Percentiles rank a stretch among this genome's conserved stretches.
Evolutionary conservation across 768 basidiomycete species (phyloP).

Genomic region (Tephrocybe sp.): DNA sequence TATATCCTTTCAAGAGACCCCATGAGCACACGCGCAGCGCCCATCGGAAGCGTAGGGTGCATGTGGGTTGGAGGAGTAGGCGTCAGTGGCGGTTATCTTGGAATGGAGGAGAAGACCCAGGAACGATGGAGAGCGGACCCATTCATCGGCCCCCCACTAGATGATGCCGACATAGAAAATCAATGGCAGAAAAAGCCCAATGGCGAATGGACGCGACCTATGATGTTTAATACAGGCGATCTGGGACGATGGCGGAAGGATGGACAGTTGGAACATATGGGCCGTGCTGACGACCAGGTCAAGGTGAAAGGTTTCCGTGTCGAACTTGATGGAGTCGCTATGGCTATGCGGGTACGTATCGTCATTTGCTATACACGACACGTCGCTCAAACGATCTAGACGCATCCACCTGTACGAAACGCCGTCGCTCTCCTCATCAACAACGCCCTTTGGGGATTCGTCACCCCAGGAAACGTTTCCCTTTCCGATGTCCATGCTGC

Average conservation of each 20-base stretch:
- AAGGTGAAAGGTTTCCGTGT: conserved; percentile 68
- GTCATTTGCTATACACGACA: no score
- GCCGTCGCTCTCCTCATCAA: conserved; percentile 21
- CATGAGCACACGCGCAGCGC: conserved; percentile 26
- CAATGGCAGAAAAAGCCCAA: conserved; percentile 6
- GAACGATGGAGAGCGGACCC: conserved; percentile 52
- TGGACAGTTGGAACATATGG: conserved; percentile 55
- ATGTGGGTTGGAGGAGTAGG: conserved; percentile 70
- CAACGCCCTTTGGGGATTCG: conserved; percentile 19
- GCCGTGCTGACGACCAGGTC: conserved; percentile 61
- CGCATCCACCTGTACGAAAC: conserved; percentile 12
- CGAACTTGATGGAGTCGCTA: conserved; percentile 59
- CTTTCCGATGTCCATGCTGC: conserved; percentile 16
- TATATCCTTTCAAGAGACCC: conserved; percentile 35
- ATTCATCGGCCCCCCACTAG: conserved; percentile 33
- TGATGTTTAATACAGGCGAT: conserved; percentile 68
- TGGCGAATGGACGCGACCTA: conserved; percentile 21
- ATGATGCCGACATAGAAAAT: conserved; percentile 30
- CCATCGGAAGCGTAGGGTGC: conserved; percentile 36
- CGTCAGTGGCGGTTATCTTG: conserved; percentile 53
- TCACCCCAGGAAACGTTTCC: conserved; percentile 16
- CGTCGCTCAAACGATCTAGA: neutral
- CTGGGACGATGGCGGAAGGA: conserved; percentile 52
- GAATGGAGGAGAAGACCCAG: conserved; percentile 50
- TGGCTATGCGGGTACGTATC: conserved; percentile 50